Evolutionary conservation across 805 yeast genomes (phyloP).

Genomic region (Tetrapisispora arboricola): DNA sequence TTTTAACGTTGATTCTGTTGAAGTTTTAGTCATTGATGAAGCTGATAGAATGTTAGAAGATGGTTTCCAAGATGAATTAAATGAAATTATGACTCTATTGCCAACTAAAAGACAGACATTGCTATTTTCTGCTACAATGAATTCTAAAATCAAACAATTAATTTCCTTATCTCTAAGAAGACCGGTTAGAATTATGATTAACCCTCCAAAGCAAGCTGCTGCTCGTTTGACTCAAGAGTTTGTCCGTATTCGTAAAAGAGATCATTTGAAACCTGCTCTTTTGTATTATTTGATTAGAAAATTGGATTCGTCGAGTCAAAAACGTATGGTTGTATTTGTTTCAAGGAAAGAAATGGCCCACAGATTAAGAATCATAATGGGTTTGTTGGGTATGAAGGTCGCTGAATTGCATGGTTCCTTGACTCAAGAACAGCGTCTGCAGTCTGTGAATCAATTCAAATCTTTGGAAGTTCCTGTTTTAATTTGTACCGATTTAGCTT

Average conservation of each 20-base stretch:
- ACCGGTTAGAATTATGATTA: constrained; percentile 92
- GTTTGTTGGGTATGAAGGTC: constrained; percentile 65
- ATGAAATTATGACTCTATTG: constrained; percentile 76
- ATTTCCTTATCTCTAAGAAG: constrained; percentile 77
- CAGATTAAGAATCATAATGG: constrained; percentile 62
- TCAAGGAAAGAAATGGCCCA: constrained; percentile 89
- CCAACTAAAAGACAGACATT: constrained; percentile 91
- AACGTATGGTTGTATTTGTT: constrained; percentile 81
- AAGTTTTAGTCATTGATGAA: constrained; percentile 88
- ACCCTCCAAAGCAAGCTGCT: constrained; percentile 94
- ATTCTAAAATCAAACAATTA: constrained; percentile 78
- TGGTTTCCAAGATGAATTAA: constrained; percentile 92
- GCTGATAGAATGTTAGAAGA: constrained; percentile 99
- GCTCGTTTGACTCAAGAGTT: constrained; percentile 86
- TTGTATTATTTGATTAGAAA: constrained; percentile 60
- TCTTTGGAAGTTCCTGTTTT: constrained; percentile 74
- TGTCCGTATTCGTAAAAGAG: constrained; percentile 88
- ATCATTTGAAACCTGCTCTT: constrained; percentile 71
- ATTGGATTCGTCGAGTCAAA: constrained; percentile 51
- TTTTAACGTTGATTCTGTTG: constrained; percentile 82
- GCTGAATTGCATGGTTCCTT: constrained; percentile 77
- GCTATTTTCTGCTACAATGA: constrained; percentile 97
- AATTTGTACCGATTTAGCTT: constrained; percentile 95
- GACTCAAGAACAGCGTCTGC: constrained; percentile 87
- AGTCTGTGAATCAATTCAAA: constrained; percentile 73